These are phyloP conservation scores for Sporothrix inflata DNA, from an alignment of 2,329 filamentous ascomycete genomes.

Conservation along the genomic window DNA sequence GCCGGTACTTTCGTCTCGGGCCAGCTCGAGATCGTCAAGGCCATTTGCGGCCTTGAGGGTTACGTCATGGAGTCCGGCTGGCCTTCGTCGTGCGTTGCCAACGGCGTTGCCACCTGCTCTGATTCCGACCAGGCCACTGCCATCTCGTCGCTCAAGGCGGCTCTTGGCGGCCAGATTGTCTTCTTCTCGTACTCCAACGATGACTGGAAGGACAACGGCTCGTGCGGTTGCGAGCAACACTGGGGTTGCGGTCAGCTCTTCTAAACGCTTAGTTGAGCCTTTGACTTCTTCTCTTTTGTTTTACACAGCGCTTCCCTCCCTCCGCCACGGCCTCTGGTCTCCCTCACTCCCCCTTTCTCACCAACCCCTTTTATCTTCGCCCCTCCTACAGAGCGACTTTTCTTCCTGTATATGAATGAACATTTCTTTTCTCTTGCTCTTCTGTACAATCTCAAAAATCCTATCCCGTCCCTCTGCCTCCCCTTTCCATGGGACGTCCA, in stretches of 20 bases:
- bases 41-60: slow-evolving; percentile 72
- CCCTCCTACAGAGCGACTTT: slow-evolving; percentile 23
- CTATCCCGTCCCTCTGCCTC: slow-evolving; percentile 22
- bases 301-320: slow-evolving; percentile 8
- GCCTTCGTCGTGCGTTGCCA: slow-evolving; percentile 71
- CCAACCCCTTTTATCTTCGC: neutral
- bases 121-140: slow-evolving; percentile 68
- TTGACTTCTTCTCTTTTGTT: neutral
- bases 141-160: slow-evolving; percentile 69
- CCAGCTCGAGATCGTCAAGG: slow-evolving; percentile 73
- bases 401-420: slow-evolving; percentile 26
- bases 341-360: neutral
- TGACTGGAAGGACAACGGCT: slow-evolving; percentile 74
- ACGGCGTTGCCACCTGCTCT: slow-evolving; percentile 74
- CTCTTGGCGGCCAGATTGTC: slow-evolving; percentile 68
- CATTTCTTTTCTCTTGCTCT: slow-evolving; percentile 20
- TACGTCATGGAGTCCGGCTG: slow-evolving; percentile 92
- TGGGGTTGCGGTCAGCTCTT: slow-evolving; percentile 69
- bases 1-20: slow-evolving; percentile 77
- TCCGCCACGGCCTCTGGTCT: neutral
- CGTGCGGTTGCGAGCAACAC: slow-evolving; percentile 74
- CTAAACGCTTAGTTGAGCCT: neutral
- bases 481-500: neutral
- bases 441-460: slow-evolving; percentile 26
- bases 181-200: slow-evolving; percentile 85